phyloP scores from a whole-genome alignment of 2,329 filamentous ascomycete genomes.

The Colletotrichum sp. region DNA sequence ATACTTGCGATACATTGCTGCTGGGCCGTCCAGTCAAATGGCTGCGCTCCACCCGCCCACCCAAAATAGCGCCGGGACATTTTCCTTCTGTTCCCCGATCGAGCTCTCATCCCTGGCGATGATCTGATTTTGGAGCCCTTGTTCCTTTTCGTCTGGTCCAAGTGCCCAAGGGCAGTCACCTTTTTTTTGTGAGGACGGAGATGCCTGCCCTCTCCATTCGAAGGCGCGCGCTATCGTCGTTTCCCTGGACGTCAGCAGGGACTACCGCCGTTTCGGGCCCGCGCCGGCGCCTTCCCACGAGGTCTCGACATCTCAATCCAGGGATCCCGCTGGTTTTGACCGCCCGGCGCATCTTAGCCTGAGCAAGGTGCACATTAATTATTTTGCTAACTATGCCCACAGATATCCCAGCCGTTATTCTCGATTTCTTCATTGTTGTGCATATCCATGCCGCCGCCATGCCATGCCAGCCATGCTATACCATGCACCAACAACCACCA shows the following conservation, averaged over 20 bases:
- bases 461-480: not conserved
- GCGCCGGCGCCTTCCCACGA: not conserved
- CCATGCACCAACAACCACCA: not conserved
- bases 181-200: not conserved
- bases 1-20: not conserved
- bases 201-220: not conserved
- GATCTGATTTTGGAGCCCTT: conserved; percentile 10
- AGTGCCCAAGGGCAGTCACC: not conserved
- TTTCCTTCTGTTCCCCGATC: conserved; percentile 17
- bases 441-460: not conserved
- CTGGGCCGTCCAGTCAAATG: not conserved
- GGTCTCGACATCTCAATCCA: not conserved
- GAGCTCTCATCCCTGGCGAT: conserved; percentile 16
- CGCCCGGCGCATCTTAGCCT: not conserved
- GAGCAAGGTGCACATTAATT: not conserved
- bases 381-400: not conserved
- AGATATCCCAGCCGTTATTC: not conserved
- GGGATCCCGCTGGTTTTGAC: not conserved
- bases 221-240: not conserved
- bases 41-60: not conserved
- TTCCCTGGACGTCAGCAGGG: not conserved
- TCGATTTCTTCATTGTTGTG: not conserved
- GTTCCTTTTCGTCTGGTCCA: conserved; percentile 1
- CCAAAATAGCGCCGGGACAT: conserved; percentile 18
- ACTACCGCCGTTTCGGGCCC: not conserved